A percentile compares a stretch with the other conserved stretches of the same genome.
These are phyloP conservation scores for Phialocephala subalpina DNA, from an alignment of 2,329 filamentous ascomycete genomes.

Conservation along the genomic window DNA sequence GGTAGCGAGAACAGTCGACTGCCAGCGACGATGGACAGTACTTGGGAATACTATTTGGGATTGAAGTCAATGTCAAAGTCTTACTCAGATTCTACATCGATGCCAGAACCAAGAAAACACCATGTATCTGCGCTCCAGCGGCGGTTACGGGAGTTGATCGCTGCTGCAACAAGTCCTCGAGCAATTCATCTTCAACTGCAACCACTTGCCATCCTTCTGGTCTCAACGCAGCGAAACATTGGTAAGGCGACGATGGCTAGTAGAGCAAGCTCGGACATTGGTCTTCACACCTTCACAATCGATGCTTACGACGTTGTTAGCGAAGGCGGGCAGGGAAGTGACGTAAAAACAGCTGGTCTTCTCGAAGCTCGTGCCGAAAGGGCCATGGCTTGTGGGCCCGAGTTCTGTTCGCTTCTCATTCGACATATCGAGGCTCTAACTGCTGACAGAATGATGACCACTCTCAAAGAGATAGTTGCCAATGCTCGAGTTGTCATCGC, in stretches of 20 bases:
- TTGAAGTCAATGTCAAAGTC: slow-evolving; percentile 70
- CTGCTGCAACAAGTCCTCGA: slow-evolving; percentile 86
- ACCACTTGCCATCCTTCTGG: slow-evolving; percentile 85
- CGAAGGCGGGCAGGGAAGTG: slow-evolving; percentile 87
- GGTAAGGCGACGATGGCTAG: slow-evolving; percentile 85
- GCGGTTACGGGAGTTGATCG: slow-evolving; percentile 83
- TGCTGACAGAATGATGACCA: slow-evolving; percentile 87
- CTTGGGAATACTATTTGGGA: slow-evolving; percentile 91
- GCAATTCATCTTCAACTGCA: slow-evolving; percentile 89
- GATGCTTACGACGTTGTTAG: slow-evolving; percentile 94
- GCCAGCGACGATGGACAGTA: slow-evolving; percentile 77
- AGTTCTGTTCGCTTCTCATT: slow-evolving; percentile 85
- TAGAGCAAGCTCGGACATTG: slow-evolving; percentile 85
- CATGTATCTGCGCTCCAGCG: slow-evolving; percentile 69
- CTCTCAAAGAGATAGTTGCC: slow-evolving; percentile 83
- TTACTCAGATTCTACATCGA: slow-evolving; percentile 49
- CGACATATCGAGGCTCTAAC: slow-evolving; percentile 90
- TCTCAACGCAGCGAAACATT: slow-evolving; percentile 91
- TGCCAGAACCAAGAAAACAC: slow-evolving; percentile 54
- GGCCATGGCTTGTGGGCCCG: slow-evolving; percentile 85
- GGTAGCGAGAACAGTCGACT: slow-evolving; percentile 85
- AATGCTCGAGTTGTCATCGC: slow-evolving; percentile 86
- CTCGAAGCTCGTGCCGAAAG: slow-evolving; percentile 87
- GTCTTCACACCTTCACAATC: slow-evolving; percentile 86
- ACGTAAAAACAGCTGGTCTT: slow-evolving; percentile 94